phyloP scores from a whole-genome alignment of 176 grass and related monocot species.

The Microstegium vimineum region DNA sequence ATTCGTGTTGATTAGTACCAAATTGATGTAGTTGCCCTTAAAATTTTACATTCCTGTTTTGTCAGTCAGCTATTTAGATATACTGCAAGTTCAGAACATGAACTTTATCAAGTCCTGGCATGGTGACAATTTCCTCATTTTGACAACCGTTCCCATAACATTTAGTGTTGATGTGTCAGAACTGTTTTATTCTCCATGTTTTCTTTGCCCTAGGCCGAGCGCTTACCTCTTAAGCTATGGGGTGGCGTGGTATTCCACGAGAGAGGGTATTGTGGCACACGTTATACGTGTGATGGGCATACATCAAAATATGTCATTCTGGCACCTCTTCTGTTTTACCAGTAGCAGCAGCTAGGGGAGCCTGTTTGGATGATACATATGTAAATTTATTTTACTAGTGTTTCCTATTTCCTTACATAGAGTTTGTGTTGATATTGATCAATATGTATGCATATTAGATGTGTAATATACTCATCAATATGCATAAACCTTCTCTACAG shows the following conservation, averaged over 20 bases:
- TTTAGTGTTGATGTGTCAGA: background rate
- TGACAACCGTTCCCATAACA: background rate
- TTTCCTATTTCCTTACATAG: background rate
- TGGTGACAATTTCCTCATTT: background rate
- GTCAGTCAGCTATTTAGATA: background rate
- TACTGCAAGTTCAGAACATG: background rate
- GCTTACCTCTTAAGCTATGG: constrained; percentile 61
- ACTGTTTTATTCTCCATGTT: background rate
- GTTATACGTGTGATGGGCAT: constrained; percentile 77
- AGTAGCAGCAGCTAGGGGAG: constrained; percentile 22
- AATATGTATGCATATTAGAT: background rate
- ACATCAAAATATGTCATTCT: constrained; percentile 45
- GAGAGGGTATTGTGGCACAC: constrained; percentile 80
- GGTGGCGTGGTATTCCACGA: constrained; percentile 89
- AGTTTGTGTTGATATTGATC: background rate
- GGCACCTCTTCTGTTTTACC: constrained; percentile 20
- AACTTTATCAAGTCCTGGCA: background rate
- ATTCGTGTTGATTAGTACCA: background rate
- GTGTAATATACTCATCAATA: background rate
- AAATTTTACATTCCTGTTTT: background rate
- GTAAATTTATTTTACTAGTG: background rate
- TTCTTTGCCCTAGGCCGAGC: constrained; percentile 77
- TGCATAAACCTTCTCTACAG: background rate
- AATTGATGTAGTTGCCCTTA: background rate
- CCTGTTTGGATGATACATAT: constrained; percentile 31